These are phyloP conservation scores for Triadica sebifera DNA, from an alignment of 345 rosid species.

Conservation along the genomic window DNA sequence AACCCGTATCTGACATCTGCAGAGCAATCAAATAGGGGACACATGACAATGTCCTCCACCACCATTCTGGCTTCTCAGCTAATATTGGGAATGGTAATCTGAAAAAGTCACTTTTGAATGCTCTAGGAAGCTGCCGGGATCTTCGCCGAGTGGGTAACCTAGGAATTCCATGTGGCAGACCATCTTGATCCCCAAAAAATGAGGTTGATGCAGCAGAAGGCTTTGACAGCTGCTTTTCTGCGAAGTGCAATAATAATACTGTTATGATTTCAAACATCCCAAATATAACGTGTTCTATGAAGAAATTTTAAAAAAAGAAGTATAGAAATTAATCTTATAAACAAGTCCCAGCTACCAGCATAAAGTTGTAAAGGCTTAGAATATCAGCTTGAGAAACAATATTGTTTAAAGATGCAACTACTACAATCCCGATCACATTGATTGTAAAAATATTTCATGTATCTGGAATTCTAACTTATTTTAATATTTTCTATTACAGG, in stretches of 20 bases:
- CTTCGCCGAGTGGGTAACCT: conserved; percentile 2
- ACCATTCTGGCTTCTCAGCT: conserved; percentile 68
- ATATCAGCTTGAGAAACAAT: neutral
- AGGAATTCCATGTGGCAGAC: neutral
- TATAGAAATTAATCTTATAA: too few species aligned
- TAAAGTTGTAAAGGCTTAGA: neutral
- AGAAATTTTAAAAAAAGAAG: neutral
- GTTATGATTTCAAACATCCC: neutral
- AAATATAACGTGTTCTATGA: neutral
- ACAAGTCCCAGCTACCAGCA: neutral
- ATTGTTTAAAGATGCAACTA: neutral
- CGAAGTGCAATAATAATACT: neutral
- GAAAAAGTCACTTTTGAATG: conserved; percentile 41
- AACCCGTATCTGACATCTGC: conserved; percentile 69
- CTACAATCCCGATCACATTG: too few species aligned
- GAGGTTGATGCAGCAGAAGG: conserved; percentile 10
- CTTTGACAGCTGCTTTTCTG: conserved; percentile 17
- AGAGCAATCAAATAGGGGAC: conserved; percentile 72
- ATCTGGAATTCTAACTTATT: too few species aligned
- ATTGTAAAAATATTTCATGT: too few species aligned
- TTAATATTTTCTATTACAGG: too few species aligned
- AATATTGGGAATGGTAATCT: conserved; percentile 44
- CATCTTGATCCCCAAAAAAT: conserved; percentile 15
- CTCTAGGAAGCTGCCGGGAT: conserved; percentile 10
- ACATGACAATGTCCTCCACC: conserved; percentile 79